phyloP scores from a whole-genome alignment of 2,329 filamentous ascomycete species.

The Paecilomyces variotii region DNA sequence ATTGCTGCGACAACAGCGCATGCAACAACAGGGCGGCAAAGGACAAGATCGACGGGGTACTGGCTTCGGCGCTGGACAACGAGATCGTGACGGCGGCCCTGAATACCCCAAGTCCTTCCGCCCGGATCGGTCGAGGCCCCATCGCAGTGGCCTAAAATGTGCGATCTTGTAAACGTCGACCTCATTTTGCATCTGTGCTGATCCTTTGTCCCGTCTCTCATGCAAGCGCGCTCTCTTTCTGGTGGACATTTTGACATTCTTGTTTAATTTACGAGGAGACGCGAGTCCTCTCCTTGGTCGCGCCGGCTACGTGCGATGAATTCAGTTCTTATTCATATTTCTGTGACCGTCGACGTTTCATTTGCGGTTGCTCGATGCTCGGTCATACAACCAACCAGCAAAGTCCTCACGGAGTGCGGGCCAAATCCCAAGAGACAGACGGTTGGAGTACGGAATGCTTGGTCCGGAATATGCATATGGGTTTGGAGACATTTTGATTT shows the following conservation, averaged over 20 bases:
- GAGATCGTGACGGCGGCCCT: slow-evolving; percentile 29
- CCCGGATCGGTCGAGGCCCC: slow-evolving; percentile 26
- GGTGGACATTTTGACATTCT: neutral
- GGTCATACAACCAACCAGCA: neutral
- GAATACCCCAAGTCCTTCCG: slow-evolving; percentile 34
- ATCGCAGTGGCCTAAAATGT: slow-evolving; percentile 30
- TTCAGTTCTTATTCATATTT: neutral
- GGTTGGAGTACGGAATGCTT: slow-evolving; percentile 1
- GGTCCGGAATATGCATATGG: slow-evolving; percentile 1
- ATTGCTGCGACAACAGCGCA: slow-evolving; percentile 75
- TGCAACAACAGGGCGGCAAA: slow-evolving; percentile 37
- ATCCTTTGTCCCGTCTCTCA: slow-evolving; percentile 1
- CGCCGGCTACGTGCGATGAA: neutral
- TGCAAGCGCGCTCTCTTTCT: neutral
- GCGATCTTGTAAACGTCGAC: slow-evolving; percentile 25
- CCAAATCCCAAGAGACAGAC: neutral
- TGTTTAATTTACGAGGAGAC: neutral
- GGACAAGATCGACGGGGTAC: slow-evolving; percentile 29
- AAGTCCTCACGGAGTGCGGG: neutral
- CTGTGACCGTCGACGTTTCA: neutral
- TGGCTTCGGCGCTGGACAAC: slow-evolving; percentile 23
- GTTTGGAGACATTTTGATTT: slow-evolving; percentile 2
- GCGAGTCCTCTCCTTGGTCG: neutral
- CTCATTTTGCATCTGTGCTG: slow-evolving; percentile 2
- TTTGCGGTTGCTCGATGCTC: neutral